Percentiles rank a stretch among this genome's conserved stretches.
These are phyloP conservation scores for Saccharum spontaneum DNA, from an alignment of 176 grass and related monocot genomes.

Conservation along the genomic window DNA sequence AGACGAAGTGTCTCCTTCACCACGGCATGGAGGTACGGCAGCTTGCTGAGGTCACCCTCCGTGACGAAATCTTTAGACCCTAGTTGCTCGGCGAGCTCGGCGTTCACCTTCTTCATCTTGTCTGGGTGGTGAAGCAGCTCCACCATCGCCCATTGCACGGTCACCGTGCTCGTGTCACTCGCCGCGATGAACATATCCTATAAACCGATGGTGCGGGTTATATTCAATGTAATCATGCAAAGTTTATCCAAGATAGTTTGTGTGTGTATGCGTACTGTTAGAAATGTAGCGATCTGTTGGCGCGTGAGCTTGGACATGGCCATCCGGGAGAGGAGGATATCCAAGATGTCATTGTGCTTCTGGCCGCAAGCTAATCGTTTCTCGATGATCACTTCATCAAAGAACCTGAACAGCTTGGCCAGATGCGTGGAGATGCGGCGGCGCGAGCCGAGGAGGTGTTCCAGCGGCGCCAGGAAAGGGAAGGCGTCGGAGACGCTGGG, in stretches of 20 bases:
- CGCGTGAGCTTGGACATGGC: slow-evolving; percentile 17
- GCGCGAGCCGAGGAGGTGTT: slow-evolving; percentile 34
- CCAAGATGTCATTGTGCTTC: slow-evolving; percentile 17
- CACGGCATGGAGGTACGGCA: slow-evolving; percentile 28
- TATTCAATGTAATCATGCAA: neutral
- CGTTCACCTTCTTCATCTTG: neutral
- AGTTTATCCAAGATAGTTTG: neutral
- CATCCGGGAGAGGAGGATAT: neutral
- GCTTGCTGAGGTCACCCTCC: slow-evolving; percentile 7
- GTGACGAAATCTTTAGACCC: neutral
- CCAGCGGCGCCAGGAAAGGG: slow-evolving; percentile 20
- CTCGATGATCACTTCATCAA: slow-evolving; percentile 25
- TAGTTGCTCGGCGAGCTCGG: neutral
- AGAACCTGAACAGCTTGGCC: slow-evolving; percentile 33
- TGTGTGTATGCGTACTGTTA: slow-evolving; percentile 18
- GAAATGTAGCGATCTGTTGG: slow-evolving; percentile 22
- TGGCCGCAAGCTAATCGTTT: neutral
- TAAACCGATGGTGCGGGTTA: neutral
- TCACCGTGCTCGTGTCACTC: slow-evolving; percentile 32
- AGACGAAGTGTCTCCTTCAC: slow-evolving; percentile 25
- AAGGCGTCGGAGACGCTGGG: slow-evolving; percentile 36
- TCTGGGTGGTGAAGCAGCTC: slow-evolving; percentile 16
- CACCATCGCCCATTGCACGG: slow-evolving; percentile 25
- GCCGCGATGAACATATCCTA: slow-evolving; percentile 40
- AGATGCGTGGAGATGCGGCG: slow-evolving; percentile 9